Conservation (phyloP, 805 yeast genomes). For the Grigorovia humatica region DNA sequence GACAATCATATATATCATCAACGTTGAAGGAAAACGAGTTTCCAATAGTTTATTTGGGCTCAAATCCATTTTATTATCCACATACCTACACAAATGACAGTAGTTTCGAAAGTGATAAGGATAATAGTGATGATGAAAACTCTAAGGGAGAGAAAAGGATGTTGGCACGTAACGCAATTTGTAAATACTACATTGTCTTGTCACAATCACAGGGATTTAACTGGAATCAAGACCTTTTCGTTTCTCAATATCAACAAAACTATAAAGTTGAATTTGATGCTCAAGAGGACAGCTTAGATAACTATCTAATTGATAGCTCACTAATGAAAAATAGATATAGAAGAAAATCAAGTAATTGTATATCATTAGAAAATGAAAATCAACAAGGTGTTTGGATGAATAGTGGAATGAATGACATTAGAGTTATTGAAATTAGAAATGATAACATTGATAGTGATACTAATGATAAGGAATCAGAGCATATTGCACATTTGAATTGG, state of each 20-base stretch:
- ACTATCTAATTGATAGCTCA: conserved; percentile 4
- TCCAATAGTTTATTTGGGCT: conserved; percentile 1
- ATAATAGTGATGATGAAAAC: not conserved
- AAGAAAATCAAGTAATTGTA: conserved; percentile 19
- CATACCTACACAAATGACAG: not conserved
- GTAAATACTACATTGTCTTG: conserved; percentile 12
- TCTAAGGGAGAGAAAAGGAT: not conserved
- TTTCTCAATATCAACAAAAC: conserved; percentile 55
- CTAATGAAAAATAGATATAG: conserved; percentile 11
- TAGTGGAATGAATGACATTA: not conserved
- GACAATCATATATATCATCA: not conserved
- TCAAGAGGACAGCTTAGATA: conserved; percentile 7
- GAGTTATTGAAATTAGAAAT: not conserved
- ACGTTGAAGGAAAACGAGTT: conserved; percentile 1
- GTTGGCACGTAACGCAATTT: not conserved
- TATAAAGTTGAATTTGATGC: conserved; percentile 27
- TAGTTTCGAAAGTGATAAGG: not conserved
- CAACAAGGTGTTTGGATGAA: conserved; percentile 17
- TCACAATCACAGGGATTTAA: conserved; percentile 61
- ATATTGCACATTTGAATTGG: conserved; percentile 1
- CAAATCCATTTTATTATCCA: not conserved
- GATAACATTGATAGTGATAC: not conserved
- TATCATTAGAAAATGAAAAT: conserved; percentile 20
- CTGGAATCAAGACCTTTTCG: conserved; percentile 71
- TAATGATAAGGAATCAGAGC: not conserved